phyloP scores from a whole-genome alignment of 345 rosid species.

The Punica granatum region DNA sequence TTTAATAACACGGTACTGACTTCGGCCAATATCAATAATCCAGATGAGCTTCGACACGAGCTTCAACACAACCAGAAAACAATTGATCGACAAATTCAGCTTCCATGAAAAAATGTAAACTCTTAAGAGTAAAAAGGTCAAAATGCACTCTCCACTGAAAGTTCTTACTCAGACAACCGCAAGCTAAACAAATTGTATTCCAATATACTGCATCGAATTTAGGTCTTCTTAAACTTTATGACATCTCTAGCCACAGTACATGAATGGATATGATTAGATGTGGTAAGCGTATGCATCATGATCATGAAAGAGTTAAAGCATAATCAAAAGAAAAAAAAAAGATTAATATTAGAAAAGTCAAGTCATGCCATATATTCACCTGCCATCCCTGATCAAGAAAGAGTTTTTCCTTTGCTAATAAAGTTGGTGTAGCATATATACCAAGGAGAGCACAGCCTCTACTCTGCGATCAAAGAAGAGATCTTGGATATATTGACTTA shows the following conservation, averaged over 20 bases:
- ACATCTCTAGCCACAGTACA: background rate
- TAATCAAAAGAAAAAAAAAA: background rate
- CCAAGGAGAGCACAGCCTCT: constrained; percentile 92
- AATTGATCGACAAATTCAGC: background rate
- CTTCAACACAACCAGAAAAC: background rate
- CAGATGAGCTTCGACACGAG: background rate
- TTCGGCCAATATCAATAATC: background rate
- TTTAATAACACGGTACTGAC: background rate
- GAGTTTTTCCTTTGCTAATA: constrained; percentile 71
- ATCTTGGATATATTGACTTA: background rate
- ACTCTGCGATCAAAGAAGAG: constrained; percentile 41
- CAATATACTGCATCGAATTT: background rate
- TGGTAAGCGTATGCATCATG: background rate
- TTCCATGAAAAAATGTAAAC: background rate
- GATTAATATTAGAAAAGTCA: background rate
- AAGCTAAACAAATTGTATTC: background rate
- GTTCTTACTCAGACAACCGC: background rate
- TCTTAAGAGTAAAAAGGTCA: background rate
- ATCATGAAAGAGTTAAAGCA: background rate
- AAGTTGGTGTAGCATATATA: constrained; percentile 76
- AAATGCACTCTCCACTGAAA: background rate
- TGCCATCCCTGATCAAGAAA: constrained; percentile 93
- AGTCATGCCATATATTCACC: constrained; percentile 35
- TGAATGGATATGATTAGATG: background rate
- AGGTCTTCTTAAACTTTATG: background rate